Conservation (phyloP, 306 rosid genomes). For the Sphenostylis stenocarpa region DNA sequence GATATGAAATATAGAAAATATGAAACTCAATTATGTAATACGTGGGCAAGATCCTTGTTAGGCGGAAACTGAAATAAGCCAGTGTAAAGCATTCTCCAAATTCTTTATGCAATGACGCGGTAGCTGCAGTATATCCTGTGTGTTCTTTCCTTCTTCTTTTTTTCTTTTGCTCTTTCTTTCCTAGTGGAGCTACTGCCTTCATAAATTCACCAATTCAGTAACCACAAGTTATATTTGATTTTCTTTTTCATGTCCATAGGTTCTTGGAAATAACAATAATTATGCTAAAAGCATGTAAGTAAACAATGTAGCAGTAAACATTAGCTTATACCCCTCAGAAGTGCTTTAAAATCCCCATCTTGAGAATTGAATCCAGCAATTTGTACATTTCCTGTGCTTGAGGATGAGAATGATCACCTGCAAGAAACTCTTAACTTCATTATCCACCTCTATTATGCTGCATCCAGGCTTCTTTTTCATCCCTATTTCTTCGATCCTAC, state of each 20-base stretch:
- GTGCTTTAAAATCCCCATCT: constrained; percentile 30
- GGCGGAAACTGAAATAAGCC: constrained; percentile 1
- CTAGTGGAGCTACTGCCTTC: not conserved
- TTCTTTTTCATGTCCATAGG: not conserved
- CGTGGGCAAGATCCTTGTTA: not conserved
- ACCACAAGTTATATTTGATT: not conserved
- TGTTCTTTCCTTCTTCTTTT: not conserved
- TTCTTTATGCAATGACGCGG: constrained; percentile 27
- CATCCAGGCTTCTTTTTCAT: constrained; percentile 78
- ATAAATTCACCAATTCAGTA: not conserved
- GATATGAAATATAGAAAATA: not conserved
- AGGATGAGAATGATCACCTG: constrained; percentile 75
- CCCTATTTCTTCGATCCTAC: constrained; percentile 50
- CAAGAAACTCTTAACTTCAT: constrained; percentile 75
- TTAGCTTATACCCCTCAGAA: constrained; percentile 26
- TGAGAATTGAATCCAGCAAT: constrained; percentile 56
- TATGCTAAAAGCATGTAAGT: constrained; percentile 15
- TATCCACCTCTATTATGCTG: constrained; percentile 73
- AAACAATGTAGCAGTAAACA: not conserved
- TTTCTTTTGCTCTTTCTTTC: not conserved
- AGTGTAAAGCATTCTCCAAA: not conserved
- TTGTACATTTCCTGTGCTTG: constrained; percentile 56
- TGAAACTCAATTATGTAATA: not conserved
- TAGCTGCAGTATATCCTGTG: not conserved
- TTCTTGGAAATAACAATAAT: not conserved